Base-by-base conservation (phyloP, 176 grass and related monocot genomes). In the Saccharum spontaneum region DNA sequence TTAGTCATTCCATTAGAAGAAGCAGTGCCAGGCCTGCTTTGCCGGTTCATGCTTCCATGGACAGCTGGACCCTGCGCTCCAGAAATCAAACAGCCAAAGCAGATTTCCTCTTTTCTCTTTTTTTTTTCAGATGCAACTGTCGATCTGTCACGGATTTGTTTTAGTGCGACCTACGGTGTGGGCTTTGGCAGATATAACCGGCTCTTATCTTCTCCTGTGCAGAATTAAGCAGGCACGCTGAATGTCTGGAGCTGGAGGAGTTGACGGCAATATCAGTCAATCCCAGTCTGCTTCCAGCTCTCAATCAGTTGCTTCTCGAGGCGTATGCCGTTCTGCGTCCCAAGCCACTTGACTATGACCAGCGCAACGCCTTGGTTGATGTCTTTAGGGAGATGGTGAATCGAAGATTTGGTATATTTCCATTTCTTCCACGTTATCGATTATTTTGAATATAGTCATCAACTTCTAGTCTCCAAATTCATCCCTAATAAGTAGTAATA, bases 361-460 rank as follows among this genome's bases (percentile, higher is more conserved):
- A 95, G 38, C 87, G 95, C 65, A 90, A 65, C 18, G 13, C 41
- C 20, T 71, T 98, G 64, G 76, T 98, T 79, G 73, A 69, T 57
- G 83, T 84, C 69, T 93, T 98, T 41, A 88, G 64, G 69, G 73
- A 66, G 38, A 93, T 93, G 85, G 54, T 76, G 24, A 70, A 37
- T n/a, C 52, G 69, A 69, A 86, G 86, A 43, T 98, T 94, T 86
- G 92, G 92, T 97, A 93, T 60, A 24, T 69, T 52, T 77, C 22
- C 0, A 7, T 8, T 54, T 65, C 40, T 45, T 82, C 18, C 40
- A 22, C 1, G 28, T 72, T 60, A 11, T 9, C 23, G 52, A 18
- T 49, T 48, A 49, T 36, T 10, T 4, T 77, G 40, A 17, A 76
- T 46, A 48, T 26, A 22, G 30, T 31, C 7, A 10, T 16, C 2